phyloP scores from a whole-genome alignment of 139 green algal genomes.

The Haematococcus lacustris region DNA sequence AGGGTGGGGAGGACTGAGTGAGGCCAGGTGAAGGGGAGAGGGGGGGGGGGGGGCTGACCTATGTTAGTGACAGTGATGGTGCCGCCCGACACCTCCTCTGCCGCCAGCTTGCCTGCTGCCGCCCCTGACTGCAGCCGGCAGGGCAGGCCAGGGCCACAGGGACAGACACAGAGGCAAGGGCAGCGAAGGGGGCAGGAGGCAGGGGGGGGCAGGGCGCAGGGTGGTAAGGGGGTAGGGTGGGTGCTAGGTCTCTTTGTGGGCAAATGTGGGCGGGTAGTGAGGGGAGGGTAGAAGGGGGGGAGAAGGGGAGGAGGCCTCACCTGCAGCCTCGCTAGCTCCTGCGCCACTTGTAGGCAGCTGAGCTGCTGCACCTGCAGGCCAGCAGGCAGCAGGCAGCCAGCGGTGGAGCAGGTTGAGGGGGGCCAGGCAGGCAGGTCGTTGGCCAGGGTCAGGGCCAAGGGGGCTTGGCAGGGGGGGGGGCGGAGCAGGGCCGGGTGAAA shows the following conservation, averaged over 20 bases:
- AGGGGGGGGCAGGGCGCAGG: neutral
- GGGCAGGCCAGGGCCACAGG: too few species aligned
- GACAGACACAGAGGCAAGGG: too few species aligned
- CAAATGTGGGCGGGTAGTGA: neutral
- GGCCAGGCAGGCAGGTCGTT: neutral
- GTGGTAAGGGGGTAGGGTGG: neutral
- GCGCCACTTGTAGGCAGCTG: constrained; percentile 51
- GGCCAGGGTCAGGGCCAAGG: neutral
- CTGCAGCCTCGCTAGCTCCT: constrained; percentile 47
- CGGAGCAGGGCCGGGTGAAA: too few species aligned
- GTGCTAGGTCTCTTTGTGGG: neutral
- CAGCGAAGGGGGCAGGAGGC: too few species aligned
- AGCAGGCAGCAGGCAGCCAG: neutral
- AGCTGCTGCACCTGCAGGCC: constrained; percentile 35
- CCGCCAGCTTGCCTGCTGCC: constrained; percentile 43
- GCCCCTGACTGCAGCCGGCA: constrained; percentile 64
- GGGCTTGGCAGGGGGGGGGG: too few species aligned
- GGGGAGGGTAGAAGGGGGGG: neutral
- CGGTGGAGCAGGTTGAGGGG: neutral
- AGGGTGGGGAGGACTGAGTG: too few species aligned
- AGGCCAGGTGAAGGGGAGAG: too few species aligned
- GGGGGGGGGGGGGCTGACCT: too few species aligned
- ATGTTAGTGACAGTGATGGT: constrained; percentile 91
- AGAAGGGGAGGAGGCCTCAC: constrained; percentile 1
- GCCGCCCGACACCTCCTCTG: constrained; percentile 53